Evolutionary conservation across 306 rosid genomes (phyloP).

Genomic region (Vigna nakashimae): DNA sequence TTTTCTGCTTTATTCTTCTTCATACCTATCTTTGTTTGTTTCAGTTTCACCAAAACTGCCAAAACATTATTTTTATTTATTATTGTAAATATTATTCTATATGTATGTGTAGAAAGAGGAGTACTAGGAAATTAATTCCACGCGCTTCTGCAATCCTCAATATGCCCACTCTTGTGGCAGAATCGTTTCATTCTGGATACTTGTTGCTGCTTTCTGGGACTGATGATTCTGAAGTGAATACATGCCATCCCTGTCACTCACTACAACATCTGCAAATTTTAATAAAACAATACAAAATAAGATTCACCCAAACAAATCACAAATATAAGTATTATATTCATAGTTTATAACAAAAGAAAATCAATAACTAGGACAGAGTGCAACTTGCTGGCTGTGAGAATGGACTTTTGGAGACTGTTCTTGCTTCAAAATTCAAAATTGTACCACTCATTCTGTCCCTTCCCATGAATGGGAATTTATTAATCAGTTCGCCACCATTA

Average conservation of each 20-base stretch:
- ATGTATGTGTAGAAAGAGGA: background rate
- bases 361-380: background rate
- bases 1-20: slow-evolving; percentile 17
- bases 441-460: background rate
- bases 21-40: slow-evolving; percentile 8
- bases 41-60: slow-evolving; percentile 12
- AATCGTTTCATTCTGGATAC: slow-evolving; percentile 52
- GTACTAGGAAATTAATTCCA: slow-evolving; percentile 19
- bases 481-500: background rate
- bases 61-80: slow-evolving; percentile 21
- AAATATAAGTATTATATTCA: too few species aligned
- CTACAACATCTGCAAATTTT: slow-evolving; percentile 49
- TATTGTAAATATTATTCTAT: background rate
- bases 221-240: slow-evolving; percentile 53
- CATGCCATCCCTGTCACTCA: slow-evolving; percentile 48
- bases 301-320: background rate
- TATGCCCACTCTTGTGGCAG: slow-evolving; percentile 95
- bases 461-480: background rate
- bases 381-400: background rate
- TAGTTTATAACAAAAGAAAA: too few species aligned
- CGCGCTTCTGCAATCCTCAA: slow-evolving; percentile 31
- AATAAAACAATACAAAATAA: background rate
- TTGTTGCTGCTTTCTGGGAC: slow-evolving; percentile 33
- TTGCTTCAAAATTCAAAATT: background rate
- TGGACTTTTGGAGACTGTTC: background rate